phyloP scores from a whole-genome alignment of 176 grass and related monocot genomes.

The Avena insularis region DNA sequence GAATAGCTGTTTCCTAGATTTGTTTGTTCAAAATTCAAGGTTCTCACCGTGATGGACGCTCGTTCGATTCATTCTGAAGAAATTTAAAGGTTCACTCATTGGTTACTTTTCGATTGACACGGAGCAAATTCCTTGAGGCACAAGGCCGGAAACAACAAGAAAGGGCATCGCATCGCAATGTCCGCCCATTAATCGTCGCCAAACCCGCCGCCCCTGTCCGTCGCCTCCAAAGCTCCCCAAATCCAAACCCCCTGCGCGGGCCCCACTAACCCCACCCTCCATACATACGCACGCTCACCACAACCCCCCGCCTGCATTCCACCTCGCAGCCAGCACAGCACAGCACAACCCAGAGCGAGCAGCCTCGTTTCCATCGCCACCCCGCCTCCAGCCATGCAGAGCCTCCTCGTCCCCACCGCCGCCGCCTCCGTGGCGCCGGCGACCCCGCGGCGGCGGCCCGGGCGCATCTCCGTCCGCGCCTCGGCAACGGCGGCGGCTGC shows the following conservation, averaged over 20 bases:
- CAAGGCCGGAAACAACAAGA: background rate
- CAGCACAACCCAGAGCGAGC: background rate
- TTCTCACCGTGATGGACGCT: no score
- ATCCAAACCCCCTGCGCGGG: background rate
- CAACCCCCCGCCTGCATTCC: background rate
- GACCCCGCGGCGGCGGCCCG: background rate
- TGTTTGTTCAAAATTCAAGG: no score
- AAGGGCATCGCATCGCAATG: background rate
- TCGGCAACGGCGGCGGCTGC: conserved; percentile 15
- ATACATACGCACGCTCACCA: conserved; percentile 20
- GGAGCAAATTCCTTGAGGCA: background rate
- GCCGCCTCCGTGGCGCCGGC: conserved; percentile 9
- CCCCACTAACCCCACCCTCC: conserved; percentile 33
- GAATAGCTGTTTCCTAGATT: no score
- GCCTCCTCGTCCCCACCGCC: conserved; percentile 62
- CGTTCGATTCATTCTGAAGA: no score
- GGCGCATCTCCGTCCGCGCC: conserved; percentile 38
- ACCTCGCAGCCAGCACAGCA: background rate
- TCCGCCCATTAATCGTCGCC: conserved; percentile 25
- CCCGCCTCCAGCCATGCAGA: conserved; percentile 58
- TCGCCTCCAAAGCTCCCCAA: conserved; percentile 28
- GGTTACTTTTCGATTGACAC: background rate
- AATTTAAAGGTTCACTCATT: no score
- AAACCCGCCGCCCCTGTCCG: conserved; percentile 27
- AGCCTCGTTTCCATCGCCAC: conserved; percentile 52